Percentiles rank a stretch among this genome's conserved stretches.
Evolutionary conservation across 2,329 filamentous ascomycete genomes (phyloP).

Genomic region (Graphiopsis chlorocephala): DNA sequence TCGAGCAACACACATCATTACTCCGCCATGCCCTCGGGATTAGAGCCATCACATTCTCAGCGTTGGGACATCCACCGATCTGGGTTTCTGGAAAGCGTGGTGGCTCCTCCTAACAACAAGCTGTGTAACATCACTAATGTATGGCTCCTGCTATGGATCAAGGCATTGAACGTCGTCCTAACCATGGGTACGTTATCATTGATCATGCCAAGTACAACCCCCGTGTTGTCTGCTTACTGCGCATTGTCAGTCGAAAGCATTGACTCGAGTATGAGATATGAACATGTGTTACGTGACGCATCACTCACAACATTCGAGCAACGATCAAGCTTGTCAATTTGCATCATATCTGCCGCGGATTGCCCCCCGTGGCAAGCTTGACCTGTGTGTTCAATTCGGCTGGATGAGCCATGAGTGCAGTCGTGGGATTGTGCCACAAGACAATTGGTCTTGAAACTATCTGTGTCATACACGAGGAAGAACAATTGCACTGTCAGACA

Average conservation of each 20-base stretch:
- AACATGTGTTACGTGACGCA: background rate
- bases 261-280: background rate
- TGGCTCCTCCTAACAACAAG: background rate
- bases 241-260: background rate
- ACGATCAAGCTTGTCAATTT: background rate
- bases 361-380: background rate
- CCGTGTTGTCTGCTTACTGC: background rate
- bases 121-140: background rate
- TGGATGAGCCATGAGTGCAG: background rate
- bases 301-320: background rate
- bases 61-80: background rate
- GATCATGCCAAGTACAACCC: background rate
- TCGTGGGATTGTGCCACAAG: background rate
- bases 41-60: background rate
- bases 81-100: background rate
- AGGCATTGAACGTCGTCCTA: background rate
- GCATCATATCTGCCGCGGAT: background rate
- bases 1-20: background rate
- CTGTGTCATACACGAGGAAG: background rate
- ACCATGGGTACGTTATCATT: background rate
- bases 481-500: background rate
- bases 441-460: background rate
- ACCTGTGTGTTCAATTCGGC: background rate
- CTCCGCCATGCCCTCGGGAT: background rate
- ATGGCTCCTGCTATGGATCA: background rate